Conservation (phyloP, 169 alveolate species). For the Plasmodium sp. region DNA sequence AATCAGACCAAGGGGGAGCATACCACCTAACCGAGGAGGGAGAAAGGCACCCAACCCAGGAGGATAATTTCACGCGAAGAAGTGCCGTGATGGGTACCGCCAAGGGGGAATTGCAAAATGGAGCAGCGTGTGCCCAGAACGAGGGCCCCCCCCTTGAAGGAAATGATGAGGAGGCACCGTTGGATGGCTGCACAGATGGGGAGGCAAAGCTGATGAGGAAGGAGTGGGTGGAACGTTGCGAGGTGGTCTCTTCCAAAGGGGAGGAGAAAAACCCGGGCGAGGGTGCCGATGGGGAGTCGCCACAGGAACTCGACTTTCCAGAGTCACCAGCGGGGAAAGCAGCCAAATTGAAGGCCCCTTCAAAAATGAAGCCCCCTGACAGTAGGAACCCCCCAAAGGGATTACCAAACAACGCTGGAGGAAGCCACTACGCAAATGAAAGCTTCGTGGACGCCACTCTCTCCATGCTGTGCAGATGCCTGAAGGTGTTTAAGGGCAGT, state of each 20-base stretch:
- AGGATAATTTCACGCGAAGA: neutral
- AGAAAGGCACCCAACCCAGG: neutral
- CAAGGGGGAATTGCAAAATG: neutral
- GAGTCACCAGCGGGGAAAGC: neutral
- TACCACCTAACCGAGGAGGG: neutral
- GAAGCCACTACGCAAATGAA: slow-evolving; percentile 5
- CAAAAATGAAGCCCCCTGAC: neutral
- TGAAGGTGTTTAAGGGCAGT: slow-evolving; percentile 11
- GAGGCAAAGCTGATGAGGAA: neutral
- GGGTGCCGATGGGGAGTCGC: neutral
- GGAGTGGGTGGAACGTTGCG: neutral
- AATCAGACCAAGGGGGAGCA: neutral
- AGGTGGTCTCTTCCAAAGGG: neutral
- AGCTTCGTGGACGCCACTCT: slow-evolving; percentile 15
- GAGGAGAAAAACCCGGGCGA: neutral
- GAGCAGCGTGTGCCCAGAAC: neutral
- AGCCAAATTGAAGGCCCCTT: neutral
- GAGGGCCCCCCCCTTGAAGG: neutral
- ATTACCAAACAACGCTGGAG: neutral
- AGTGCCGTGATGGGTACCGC: neutral
- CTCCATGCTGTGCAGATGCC: slow-evolving; percentile 37
- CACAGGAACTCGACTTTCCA: neutral
- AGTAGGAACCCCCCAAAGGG: neutral
- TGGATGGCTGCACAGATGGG: neutral
- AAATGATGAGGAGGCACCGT: neutral